Percentiles rank a stretch among this genome's conserved stretches.
phyloP scores from a whole-genome alignment of 768 basidiomycete genomes.

The Multifurca ochricompacta region DNA sequence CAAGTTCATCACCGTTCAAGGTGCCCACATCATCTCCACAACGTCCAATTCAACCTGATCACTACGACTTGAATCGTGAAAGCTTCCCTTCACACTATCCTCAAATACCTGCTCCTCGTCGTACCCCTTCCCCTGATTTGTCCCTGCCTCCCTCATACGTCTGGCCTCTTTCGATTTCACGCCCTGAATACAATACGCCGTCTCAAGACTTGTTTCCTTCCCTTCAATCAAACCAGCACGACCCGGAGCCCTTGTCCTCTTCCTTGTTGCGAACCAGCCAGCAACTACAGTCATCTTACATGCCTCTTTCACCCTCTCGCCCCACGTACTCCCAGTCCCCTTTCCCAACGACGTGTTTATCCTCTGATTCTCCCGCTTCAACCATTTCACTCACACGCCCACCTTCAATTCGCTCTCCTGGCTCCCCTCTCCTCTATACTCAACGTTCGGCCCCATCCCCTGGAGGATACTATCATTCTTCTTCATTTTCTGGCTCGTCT shows the following conservation, averaged over 20 bases:
- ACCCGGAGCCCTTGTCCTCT: background rate
- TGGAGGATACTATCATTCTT: conserved; percentile 3
- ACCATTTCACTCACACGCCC: conserved; percentile 6
- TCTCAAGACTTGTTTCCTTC: conserved; percentile 6
- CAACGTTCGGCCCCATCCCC: conserved; percentile 5
- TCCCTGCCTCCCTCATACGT: background rate
- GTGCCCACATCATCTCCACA: conserved; percentile 4
- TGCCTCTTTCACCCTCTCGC: conserved; percentile 5
- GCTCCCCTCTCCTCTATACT: conserved; percentile 10
- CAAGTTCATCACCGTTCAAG: conserved; percentile 1
- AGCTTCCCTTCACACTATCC: conserved; percentile 22
- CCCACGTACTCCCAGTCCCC: conserved; percentile 14
- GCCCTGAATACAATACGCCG: conserved; percentile 4
- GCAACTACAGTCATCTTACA: conserved; percentile 1
- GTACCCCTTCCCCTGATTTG: conserved; percentile 23
- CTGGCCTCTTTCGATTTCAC: conserved; percentile 3
- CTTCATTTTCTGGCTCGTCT: background rate
- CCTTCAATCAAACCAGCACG: background rate
- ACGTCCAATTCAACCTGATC: background rate
- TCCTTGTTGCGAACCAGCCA: conserved; percentile 8
- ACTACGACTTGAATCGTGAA: conserved; percentile 11
- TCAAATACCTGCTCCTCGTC: conserved; percentile 19
- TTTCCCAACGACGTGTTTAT: conserved; percentile 3
- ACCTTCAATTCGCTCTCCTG: conserved; percentile 10
- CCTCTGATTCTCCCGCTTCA: conserved; percentile 13